phyloP scores from a whole-genome alignment of 306 rosid species.

The Canavalia ensiformis region DNA sequence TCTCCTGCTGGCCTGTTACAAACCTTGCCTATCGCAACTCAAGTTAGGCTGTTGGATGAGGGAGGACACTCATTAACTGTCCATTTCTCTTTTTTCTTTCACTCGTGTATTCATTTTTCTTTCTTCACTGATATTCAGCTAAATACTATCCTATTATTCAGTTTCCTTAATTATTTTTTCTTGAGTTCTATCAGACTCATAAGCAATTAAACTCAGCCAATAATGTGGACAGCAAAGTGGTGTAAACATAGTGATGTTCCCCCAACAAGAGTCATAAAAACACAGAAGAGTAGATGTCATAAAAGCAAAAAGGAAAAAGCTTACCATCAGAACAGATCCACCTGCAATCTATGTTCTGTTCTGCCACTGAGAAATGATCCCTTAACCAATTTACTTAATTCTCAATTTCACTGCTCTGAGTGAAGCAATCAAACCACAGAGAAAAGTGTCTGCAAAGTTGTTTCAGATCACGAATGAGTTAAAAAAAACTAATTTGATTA shows the following conservation, averaged over 20 bases:
- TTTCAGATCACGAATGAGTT: slow-evolving; percentile 17
- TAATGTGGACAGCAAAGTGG: not conserved
- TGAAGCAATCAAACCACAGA: slow-evolving; percentile 37
- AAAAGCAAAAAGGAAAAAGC: slow-evolving; percentile 1
- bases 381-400: slow-evolving; percentile 38
- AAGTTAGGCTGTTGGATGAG: too few species aligned
- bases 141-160: too few species aligned
- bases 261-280: not conserved
- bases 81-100: too few species aligned
- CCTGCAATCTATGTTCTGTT: slow-evolving; percentile 40
- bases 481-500: not conserved
- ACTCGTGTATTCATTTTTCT: too few species aligned
- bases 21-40: too few species aligned
- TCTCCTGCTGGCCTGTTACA: too few species aligned
- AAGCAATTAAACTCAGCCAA: slow-evolving; percentile 1
- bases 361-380: slow-evolving; percentile 38
- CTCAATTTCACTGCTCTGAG: slow-evolving; percentile 40
- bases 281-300: not conserved
- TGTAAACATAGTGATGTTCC: not conserved
- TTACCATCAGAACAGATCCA: slow-evolving; percentile 57
- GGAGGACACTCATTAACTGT: too few species aligned
- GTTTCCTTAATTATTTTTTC: too few species aligned
- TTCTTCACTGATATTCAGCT: too few species aligned
- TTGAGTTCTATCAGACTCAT: not conserved
- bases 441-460: slow-evolving; percentile 48